Conservation (phyloP, 306 rosid genomes). For the Pyrus bretschneideri region DNA sequence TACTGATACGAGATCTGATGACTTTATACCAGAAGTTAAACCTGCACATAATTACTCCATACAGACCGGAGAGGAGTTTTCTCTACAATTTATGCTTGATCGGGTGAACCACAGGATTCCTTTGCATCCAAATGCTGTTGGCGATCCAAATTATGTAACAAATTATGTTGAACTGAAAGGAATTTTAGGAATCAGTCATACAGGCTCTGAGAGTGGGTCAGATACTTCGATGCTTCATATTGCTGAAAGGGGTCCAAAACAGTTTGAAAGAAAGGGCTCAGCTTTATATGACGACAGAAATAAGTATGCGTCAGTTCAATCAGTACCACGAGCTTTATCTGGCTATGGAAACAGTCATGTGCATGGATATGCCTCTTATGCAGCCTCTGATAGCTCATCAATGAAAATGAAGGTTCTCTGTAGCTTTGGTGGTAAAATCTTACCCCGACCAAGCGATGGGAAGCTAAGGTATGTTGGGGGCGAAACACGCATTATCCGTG, state of each 20-base stretch:
- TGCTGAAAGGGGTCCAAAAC: conserved; percentile 46
- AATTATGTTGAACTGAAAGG: conserved; percentile 61
- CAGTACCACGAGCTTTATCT: conserved; percentile 39
- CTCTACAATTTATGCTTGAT: conserved; percentile 76
- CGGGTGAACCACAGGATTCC: conserved; percentile 67
- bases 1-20: conserved; percentile 30
- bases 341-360: conserved; percentile 42
- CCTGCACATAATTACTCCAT: conserved; percentile 76
- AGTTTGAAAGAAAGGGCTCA: conserved; percentile 37
- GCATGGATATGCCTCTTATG: conserved; percentile 48
- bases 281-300: conserved; percentile 37
- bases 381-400: conserved; percentile 45
- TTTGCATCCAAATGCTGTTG: conserved; percentile 35
- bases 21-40: conserved; percentile 42
- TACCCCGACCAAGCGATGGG: conserved; percentile 82
- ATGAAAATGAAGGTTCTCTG: conserved; percentile 63
- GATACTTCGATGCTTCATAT: conserved; percentile 48
- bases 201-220: conserved; percentile 63
- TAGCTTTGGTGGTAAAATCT: conserved; percentile 79
- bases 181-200: conserved; percentile 51
- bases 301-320: conserved; percentile 43
- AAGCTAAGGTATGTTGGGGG: conserved; percentile 87
- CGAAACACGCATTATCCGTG: conserved; percentile 65
- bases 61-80: conserved; percentile 85
- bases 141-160: conserved; percentile 42